Evolutionary conservation across 345 rosid genomes (phyloP).

Genomic region (Rubroshorea leprosula): DNA sequence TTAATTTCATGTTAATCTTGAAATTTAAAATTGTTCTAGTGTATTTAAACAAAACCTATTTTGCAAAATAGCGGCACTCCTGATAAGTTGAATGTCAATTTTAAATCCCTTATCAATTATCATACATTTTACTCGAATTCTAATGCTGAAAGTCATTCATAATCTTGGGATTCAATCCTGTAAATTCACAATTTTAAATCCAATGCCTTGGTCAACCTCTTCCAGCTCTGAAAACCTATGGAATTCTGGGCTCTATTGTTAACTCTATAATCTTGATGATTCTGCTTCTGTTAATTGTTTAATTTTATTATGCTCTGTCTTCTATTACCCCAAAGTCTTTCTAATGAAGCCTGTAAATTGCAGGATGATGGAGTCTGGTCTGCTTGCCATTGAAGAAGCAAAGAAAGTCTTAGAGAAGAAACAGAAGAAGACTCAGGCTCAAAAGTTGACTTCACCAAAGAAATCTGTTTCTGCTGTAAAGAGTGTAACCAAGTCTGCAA

Average conservation of each 20-base stretch:
- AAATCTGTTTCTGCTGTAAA: constrained; percentile 40
- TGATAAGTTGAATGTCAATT: too few relatives aligned
- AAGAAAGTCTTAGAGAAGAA: constrained; percentile 64
- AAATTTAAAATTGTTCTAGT: too few relatives aligned
- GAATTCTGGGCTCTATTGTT: neutral
- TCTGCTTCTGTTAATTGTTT: neutral
- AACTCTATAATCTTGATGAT: neutral
- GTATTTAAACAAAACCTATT: too few relatives aligned
- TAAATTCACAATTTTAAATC: neutral
- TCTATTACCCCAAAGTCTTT: neutral
- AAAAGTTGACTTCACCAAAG: constrained; percentile 47
- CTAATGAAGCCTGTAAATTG: neutral
- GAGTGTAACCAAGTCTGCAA: constrained; percentile 29
- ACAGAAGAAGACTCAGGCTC: constrained; percentile 39
- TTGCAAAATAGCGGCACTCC: too few relatives aligned
- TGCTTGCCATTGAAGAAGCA: constrained; percentile 67
- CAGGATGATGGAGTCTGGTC: constrained; percentile 99
- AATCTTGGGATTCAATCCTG: too few relatives aligned
- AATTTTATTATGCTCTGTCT: neutral
- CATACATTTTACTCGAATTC: too few relatives aligned
- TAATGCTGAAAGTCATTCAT: too few relatives aligned
- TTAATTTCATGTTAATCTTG: too few relatives aligned
- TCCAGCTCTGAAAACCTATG: neutral
- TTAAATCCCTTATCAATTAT: too few relatives aligned
- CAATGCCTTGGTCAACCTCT: neutral